phyloP scores from a whole-genome alignment of 495 filamentous ascomycete species.

The Aspergillus sclerotiicarbonarius region DNA sequence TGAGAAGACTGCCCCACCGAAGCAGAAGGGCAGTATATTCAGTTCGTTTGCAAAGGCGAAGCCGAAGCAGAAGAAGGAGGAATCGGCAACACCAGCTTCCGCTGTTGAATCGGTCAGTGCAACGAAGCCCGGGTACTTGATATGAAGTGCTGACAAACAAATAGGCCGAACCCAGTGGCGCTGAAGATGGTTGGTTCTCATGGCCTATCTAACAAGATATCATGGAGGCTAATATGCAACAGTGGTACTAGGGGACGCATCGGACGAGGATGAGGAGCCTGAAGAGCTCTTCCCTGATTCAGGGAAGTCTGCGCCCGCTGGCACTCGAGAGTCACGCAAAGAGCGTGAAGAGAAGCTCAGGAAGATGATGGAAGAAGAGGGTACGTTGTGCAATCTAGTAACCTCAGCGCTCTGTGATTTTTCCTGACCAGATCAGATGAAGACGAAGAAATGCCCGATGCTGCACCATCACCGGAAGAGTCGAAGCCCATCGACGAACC shows the following conservation, averaged over 20 bases:
- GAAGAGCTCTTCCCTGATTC: constrained; percentile 56
- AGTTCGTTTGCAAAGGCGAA: constrained; percentile 83
- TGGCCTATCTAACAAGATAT: background rate
- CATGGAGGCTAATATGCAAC: constrained; percentile 18
- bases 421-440: constrained; percentile 6
- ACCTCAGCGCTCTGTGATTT: background rate
- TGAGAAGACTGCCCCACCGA: constrained; percentile 44
- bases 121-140: background rate
- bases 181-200: constrained; percentile 54
- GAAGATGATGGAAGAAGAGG: constrained; percentile 87
- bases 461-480: constrained; percentile 37
- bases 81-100: constrained; percentile 42
- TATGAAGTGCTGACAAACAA: constrained; percentile 11
- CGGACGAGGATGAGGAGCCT: constrained; percentile 76
- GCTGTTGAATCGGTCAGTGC: constrained; percentile 38
- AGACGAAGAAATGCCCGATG: constrained; percentile 52
- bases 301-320: constrained; percentile 33
- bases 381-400: constrained; percentile 30
- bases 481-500: constrained; percentile 47
- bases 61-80: constrained; percentile 56
- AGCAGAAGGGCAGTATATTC: constrained; percentile 69
- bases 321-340: constrained; percentile 57
- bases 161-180: constrained; percentile 27
- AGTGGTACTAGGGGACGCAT: constrained; percentile 55
- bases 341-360: constrained; percentile 71